Base-by-base conservation (phyloP, 352 stramenopile genomes). In the Phytopythium aichiense region DNA sequence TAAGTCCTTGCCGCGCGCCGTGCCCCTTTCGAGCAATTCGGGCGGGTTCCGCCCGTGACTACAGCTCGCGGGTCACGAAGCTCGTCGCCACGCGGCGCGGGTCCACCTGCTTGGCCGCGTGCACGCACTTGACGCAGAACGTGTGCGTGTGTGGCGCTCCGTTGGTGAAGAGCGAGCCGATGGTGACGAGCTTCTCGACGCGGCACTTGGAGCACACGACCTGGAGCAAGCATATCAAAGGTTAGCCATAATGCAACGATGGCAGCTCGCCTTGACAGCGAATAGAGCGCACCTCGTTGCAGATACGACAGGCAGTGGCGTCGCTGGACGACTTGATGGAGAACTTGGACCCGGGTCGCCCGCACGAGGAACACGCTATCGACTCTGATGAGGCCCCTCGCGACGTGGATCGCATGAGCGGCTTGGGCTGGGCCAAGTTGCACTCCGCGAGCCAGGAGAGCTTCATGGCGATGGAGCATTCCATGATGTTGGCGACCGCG, bases 391-490 rank as follows among this genome's bases (percentile, higher is more conserved):
- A 49, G 9, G 35, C 37, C 31, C 25, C 16, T 50, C 54, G 22
- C 4, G 54, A 60, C 18, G 38, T 40, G 13, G 54, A 60, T 4
- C 54, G 54, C 37, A 50, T n/a, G 35, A 60, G 54, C 33, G 54
- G 54, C 38, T 60, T 60, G 12, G 45, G 57, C 43, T 62, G 23
- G 18, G 45, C 57, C 7, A 22, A 33, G 22, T 62, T 62, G n/a
- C 45, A 18, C 57, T 54, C 28, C 31, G 31, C 25, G n/a, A 62
- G 37, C 66, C 66, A 72, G 45, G 61, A 56, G 52, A 69, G 52
- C 56, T 72, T 72, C 62, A 69, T 69, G 25, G 53, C 43, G 28
- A 61, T 52, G 16, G 61, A 58, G 48, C 56, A 68, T 3, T 67
- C 51, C 31, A 66, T 54, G 15, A 58, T 40, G 43, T 55, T 65